These are phyloP conservation scores for Xerocomellus dryophilus DNA, from an alignment of 768 basidiomycete species.

Conservation along the genomic window DNA sequence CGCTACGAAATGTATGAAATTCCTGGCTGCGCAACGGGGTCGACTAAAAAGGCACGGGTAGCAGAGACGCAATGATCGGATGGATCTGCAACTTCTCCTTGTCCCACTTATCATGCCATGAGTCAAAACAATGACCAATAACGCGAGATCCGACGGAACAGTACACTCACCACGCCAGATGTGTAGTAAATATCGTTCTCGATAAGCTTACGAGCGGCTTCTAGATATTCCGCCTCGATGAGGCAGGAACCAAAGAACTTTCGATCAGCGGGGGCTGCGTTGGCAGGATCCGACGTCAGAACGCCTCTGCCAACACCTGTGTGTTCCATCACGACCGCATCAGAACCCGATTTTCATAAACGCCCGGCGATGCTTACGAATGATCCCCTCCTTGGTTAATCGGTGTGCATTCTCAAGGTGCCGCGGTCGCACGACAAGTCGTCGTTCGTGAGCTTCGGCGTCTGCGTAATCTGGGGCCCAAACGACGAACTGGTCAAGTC, in stretches of 20 bases:
- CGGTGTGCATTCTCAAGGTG: conserved; percentile 48
- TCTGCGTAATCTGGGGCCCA: conserved; percentile 67
- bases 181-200: conserved; percentile 26
- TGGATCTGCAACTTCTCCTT: conserved; percentile 50
- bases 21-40: background rate
- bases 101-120: conserved; percentile 49
- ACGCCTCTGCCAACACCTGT: conserved; percentile 57
- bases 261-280: conserved; percentile 44
- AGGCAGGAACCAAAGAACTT: conserved; percentile 60
- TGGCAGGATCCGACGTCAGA: conserved; percentile 53
- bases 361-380: conserved; percentile 42
- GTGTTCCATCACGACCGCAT: conserved; percentile 4
- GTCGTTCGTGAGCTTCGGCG: conserved; percentile 48
- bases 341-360: conserved; percentile 1
- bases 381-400: conserved; percentile 37
- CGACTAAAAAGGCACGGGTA: conserved; percentile 12
- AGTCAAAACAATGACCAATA: background rate
- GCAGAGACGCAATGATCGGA: conserved; percentile 35
- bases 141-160: background rate
- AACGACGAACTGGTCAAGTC: conserved; percentile 44
- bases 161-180: conserved; percentile 20
- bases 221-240: conserved; percentile 51
- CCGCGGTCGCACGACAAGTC: conserved; percentile 48
- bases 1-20: background rate
- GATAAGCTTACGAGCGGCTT: conserved; percentile 33